Percentiles rank a stretch among this genome's conserved stretches.
Evolutionary conservation across 495 filamentous ascomycete species (phyloP).

Genomic region (Chaetomium tenue): DNA sequence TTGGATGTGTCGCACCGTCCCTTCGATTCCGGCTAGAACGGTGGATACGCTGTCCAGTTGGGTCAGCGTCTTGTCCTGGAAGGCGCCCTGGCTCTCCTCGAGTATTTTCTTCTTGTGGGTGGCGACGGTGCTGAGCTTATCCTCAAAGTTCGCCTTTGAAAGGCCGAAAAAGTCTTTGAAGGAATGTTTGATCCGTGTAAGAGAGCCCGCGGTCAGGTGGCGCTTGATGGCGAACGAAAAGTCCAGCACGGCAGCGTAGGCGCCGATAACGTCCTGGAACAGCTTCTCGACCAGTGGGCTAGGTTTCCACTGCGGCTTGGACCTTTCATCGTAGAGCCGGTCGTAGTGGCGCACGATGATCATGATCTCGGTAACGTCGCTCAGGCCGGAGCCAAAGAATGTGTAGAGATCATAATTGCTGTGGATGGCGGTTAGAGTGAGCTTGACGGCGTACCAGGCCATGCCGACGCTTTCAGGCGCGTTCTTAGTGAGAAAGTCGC

Average conservation of each 20-base stretch:
- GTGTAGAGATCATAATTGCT: slow-evolving; percentile 36
- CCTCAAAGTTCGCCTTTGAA: slow-evolving; percentile 31
- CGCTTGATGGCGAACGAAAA: slow-evolving; percentile 32
- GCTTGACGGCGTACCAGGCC: slow-evolving; percentile 33
- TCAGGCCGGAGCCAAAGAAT: slow-evolving; percentile 33
- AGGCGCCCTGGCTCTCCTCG: slow-evolving; percentile 31
- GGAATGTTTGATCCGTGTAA: slow-evolving; percentile 28
- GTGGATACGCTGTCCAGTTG: slow-evolving; percentile 24
- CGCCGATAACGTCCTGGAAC: slow-evolving; percentile 28
- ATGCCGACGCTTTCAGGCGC: slow-evolving; percentile 34
- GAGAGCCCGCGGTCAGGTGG: slow-evolving; percentile 27
- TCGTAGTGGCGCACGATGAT: slow-evolving; percentile 35
- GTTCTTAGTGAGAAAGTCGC: slow-evolving; percentile 26
- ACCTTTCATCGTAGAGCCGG: slow-evolving; percentile 30
- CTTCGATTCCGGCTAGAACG: slow-evolving; percentile 23
- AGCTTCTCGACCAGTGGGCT: slow-evolving; percentile 31
- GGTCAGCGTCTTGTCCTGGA: slow-evolving; percentile 32
- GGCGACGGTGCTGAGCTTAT: slow-evolving; percentile 25
- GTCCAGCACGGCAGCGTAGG: slow-evolving; percentile 30
- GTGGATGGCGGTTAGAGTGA: slow-evolving; percentile 34
- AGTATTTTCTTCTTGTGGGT: slow-evolving; percentile 30
- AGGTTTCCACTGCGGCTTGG: slow-evolving; percentile 29
- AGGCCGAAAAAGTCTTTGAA: slow-evolving; percentile 34
- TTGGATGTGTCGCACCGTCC: slow-evolving; percentile 24
- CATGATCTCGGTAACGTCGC: slow-evolving; percentile 36